A percentile compares a stretch with the other conserved stretches of the same genome.
Evolutionary conservation across 2,329 filamentous ascomycete species (phyloP).

Genomic region (Stachybotrys chlorohalonatus): DNA sequence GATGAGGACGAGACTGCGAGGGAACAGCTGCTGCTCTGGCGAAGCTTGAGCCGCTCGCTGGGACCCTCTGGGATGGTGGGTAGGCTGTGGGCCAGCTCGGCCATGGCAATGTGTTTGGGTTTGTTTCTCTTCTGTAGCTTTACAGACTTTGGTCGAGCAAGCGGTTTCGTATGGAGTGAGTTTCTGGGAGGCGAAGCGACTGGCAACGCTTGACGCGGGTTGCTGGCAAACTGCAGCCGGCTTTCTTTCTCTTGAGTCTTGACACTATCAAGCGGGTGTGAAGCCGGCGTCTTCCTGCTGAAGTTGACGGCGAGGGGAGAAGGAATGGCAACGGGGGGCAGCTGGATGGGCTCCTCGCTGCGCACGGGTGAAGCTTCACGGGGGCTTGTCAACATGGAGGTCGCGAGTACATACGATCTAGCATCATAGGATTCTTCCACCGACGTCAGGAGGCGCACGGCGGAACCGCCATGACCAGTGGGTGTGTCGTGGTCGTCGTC

Average conservation of each 20-base stretch:
- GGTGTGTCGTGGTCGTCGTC: constrained; percentile 44
- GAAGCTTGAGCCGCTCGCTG: constrained; percentile 26
- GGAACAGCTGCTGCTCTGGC: constrained; percentile 14
- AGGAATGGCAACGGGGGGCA: not conserved
- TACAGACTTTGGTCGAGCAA: constrained; percentile 26
- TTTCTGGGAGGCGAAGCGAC: constrained; percentile 3
- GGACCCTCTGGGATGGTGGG: constrained; percentile 43
- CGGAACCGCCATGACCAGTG: constrained; percentile 38
- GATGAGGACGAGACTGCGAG: constrained; percentile 7
- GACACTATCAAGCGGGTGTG: constrained; percentile 4
- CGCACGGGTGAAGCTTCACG: not conserved
- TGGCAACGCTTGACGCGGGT: too few species aligned
- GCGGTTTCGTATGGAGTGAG: constrained; percentile 7
- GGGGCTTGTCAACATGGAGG: not conserved
- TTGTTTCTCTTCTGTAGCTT: constrained; percentile 36
- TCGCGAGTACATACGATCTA: constrained; percentile 43
- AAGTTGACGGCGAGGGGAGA: not conserved
- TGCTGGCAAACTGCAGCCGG: too few species aligned
- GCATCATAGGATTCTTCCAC: constrained; percentile 46
- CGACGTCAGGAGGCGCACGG: constrained; percentile 53
- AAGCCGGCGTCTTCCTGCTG: not conserved
- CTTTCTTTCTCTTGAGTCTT: constrained; percentile 1
- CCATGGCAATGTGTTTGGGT: constrained; percentile 20
- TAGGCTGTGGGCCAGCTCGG: constrained; percentile 28
- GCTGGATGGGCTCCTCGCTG: not conserved